Evolutionary conservation across 208 protist species (phyloP).

Genomic region (Wallacemonas sp.): DNA sequence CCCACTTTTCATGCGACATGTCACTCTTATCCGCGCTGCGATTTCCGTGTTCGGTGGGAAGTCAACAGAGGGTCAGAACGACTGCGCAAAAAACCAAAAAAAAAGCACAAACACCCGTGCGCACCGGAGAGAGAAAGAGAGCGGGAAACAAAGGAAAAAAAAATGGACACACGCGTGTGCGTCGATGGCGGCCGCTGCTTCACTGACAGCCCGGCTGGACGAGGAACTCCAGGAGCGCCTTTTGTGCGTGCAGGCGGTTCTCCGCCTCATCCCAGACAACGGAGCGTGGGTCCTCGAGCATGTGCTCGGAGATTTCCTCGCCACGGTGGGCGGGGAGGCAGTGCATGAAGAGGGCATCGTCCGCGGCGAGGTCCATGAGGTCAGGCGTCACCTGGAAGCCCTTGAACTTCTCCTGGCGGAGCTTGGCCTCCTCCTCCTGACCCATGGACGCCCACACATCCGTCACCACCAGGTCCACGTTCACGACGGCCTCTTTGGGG

Average conservation of each 20-base stretch:
- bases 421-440: neutral
- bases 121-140: neutral
- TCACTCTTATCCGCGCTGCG: too few relatives aligned
- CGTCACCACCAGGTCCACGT: neutral
- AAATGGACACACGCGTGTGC: neutral
- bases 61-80: too few relatives aligned
- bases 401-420: constrained; percentile 6
- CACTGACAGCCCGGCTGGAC: neutral
- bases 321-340: constrained; percentile 1
- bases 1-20: too few relatives aligned
- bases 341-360: constrained; percentile 5
- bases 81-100: neutral
- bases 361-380: constrained; percentile 1
- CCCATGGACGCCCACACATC: constrained; percentile 5
- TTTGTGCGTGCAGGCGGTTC: constrained; percentile 1
- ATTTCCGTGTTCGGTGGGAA: too few relatives aligned
- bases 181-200: too few relatives aligned
- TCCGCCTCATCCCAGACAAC: constrained; percentile 3
- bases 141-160: neutral
- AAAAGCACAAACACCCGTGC: neutral
- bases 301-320: constrained; percentile 6
- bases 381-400: constrained; percentile 2
- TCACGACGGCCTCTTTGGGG: neutral
- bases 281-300: constrained; percentile 1
- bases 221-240: constrained; percentile 2